Evolutionary conservation across 495 filamentous ascomycete species (phyloP).

Genomic region (Xylaria acuta): DNA sequence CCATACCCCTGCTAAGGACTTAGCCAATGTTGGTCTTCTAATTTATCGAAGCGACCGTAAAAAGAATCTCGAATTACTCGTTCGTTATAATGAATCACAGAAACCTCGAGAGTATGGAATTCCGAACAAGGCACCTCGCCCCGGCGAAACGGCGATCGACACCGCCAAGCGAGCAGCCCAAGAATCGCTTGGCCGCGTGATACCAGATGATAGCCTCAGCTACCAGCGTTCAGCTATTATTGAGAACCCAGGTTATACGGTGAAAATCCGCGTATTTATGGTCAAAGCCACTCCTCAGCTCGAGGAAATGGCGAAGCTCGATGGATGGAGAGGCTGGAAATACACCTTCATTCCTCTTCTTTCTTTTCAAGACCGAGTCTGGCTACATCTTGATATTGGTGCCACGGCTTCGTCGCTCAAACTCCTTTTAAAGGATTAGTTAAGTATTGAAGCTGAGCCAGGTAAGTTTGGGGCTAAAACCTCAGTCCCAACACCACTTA

Average conservation of each 20-base stretch:
- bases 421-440: neutral
- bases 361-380: neutral
- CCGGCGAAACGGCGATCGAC: neutral
- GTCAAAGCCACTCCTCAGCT: neutral
- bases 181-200: neutral
- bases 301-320: neutral
- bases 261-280: neutral
- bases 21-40: neutral
- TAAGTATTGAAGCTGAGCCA: neutral
- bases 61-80: neutral
- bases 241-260: neutral
- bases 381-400: neutral
- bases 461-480: neutral
- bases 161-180: neutral
- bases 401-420: neutral
- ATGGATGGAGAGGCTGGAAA: neutral
- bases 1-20: neutral
- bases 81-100: neutral
- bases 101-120: neutral
- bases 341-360: neutral
- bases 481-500: neutral
- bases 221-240: neutral
- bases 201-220: neutral
- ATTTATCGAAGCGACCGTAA: neutral
- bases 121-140: neutral